Base-by-base conservation (phyloP, 768 basidiomycete species). In the Calocera viscosa region DNA sequence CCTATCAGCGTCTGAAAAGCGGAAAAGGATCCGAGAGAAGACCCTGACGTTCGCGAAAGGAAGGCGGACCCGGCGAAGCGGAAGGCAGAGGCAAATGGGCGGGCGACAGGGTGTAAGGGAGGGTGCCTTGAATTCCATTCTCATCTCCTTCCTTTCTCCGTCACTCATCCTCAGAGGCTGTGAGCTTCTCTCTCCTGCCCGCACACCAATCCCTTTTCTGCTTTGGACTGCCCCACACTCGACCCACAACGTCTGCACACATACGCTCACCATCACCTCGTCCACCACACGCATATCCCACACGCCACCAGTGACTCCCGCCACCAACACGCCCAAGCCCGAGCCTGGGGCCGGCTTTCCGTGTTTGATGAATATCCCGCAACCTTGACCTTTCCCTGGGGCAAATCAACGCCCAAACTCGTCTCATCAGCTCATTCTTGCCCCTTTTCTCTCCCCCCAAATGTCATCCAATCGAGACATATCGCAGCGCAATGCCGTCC, bases 11-110 rank as follows among this genome's bases (percentile, higher is more conserved):
- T 47, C 19, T 47, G 43, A 47, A 47, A 47, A 47, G 3, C 7
- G 24, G 43, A 47, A 47, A 47, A 47, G 43, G 43, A 7, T 47
- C 43, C 53, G 53, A 60, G 30, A 60, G 53, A 14, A 30, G 53
- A 60, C 53, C 53, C 53, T 60, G 53, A 60, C 53, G 11, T 28
- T 60, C 53, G 30, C 53, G 26, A 60, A 60, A 60, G 53, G 53
- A 47, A 47, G 43, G 43, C 43, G 43, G 43, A 19, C 43, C 43
- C 43, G 43, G 43, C 8, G 24, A 47, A 24, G 43, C 24, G 43
- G 43, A 3, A 7, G 24, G 5, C 19, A 24, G 5, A 3, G 5
- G 43, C 19, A 47, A 7, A 47, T 8, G 43, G 8, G 43, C 8
- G 24, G 7, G 14, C 35, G 19, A 7, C 16, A 47, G 43, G 43